Conservation (phyloP, 2,329 filamentous ascomycete species). For the Colletotrichum musae region DNA sequence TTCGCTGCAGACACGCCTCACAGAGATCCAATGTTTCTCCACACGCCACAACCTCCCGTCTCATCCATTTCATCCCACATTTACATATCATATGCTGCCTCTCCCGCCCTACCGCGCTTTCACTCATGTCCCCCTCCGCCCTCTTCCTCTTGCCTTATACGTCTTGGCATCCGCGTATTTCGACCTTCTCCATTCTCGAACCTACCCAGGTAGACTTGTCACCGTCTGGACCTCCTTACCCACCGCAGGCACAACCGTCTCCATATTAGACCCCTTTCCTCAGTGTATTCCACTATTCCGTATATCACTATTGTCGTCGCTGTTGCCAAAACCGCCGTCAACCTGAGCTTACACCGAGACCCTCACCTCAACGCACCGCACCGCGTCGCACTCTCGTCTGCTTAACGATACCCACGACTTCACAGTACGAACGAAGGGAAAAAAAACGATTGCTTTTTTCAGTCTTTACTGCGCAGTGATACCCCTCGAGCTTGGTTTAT, state of each 20-base stretch:
- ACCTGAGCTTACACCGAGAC: slow-evolving; percentile 6
- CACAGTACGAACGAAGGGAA: slow-evolving; percentile 2
- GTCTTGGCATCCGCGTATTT: slow-evolving; percentile 32
- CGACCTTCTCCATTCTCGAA: not conserved
- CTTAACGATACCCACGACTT: slow-evolving; percentile 12
- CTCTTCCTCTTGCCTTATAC: slow-evolving; percentile 5
- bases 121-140: slow-evolving; percentile 12
- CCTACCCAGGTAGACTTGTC: not conserved
- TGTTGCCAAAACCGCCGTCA: not conserved
- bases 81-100: slow-evolving; percentile 30
- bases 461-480: slow-evolving; percentile 19
- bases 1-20: slow-evolving; percentile 13
- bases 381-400: not conserved
- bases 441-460: slow-evolving; percentile 1
- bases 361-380: not conserved
- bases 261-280: not conserved
- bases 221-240: not conserved
- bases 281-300: not conserved
- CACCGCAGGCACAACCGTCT: slow-evolving; percentile 1
- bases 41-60: slow-evolving; percentile 7
- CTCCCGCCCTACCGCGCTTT: slow-evolving; percentile 28
- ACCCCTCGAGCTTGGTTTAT: slow-evolving; percentile 12
- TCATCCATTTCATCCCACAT: slow-evolving; percentile 22
- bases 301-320: not conserved
- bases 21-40: not conserved